Base-by-base conservation (phyloP, 2,329 filamentous ascomycete species). In the Harringtonia aguacate region DNA sequence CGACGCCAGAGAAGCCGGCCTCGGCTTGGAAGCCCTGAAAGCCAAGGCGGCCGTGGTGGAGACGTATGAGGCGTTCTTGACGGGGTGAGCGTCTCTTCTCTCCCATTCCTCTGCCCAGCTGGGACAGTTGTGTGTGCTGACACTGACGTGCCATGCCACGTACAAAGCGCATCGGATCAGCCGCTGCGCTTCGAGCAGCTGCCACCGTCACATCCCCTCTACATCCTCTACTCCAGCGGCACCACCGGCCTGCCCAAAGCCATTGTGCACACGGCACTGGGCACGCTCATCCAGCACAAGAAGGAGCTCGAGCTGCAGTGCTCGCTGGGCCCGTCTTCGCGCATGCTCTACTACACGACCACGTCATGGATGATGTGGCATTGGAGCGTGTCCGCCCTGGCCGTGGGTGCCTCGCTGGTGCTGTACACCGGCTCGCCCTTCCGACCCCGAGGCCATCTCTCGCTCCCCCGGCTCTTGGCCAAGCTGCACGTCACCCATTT, bases 331-430 rank as follows among this genome's bases (percentile, higher is more conserved):
- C 73, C 81, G 0, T 67, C 70, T 3, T 86, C 88, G 35, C 75
- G 82, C 18, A 72, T 95, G 57, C 85, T 95, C 61, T 95, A 95
- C 67, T 95, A 89, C 66, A 95, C 88, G 1, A 95, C 89, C 4
- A 88, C 84, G 12, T 94, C 87, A 14, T 52, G 52, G 92, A 97
- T 98, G 89, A 97, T 97, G 90, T 95, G 89, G 88, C 90, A 97
- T 61, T 97, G 90, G 89, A 81, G 89, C 34, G 76, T 95, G 18
- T 90, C 86, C 1, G 86, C 82, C 7, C 77, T 97, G 4, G 85
- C 89, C 10, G 81, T 79, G 27, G 90, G 90, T 43, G 77, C 85
- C 12, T 90, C 86, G 0, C 69, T 97, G 13, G 73, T 97, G 18
- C 72, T 97, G 4, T 98, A 95, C 63, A 86, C 94, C 43, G 92